Evolutionary conservation across 192 early-diverging fungal genomes (phyloP).

Genomic region (Entrophospora sp.): DNA sequence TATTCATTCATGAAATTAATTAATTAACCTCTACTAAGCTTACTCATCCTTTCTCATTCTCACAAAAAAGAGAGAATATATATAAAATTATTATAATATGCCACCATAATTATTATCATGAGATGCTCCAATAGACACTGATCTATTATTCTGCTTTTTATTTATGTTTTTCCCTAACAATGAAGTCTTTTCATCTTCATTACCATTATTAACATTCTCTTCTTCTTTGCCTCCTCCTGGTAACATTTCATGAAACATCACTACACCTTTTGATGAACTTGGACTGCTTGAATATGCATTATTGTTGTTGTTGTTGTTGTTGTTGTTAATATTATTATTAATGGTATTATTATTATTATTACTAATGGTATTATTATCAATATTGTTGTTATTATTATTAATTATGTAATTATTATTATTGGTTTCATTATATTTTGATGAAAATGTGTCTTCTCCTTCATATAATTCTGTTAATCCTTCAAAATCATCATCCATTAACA

Average conservation of each 20-base stretch:
- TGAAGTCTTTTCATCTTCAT: slow-evolving; percentile 7
- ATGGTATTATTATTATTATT: neutral
- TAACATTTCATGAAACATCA: neutral
- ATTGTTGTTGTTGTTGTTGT: too few relatives aligned
- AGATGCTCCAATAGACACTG: neutral
- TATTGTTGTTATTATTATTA: neutral
- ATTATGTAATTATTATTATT: neutral
- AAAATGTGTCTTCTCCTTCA: neutral
- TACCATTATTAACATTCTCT: neutral
- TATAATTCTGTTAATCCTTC: slow-evolving; percentile 12
- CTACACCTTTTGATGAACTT: neutral
- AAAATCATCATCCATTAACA: neutral
- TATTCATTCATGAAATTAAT: too few relatives aligned
- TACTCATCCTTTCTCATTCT: too few relatives aligned
- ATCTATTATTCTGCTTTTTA: neutral
- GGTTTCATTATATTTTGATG: neutral
- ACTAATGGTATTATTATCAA: neutral
- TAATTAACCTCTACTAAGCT: too few relatives aligned
- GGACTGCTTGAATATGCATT: too few relatives aligned
- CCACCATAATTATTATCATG: neutral
- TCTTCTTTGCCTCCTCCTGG: neutral
- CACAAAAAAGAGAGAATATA: too few relatives aligned
- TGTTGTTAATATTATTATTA: neutral
- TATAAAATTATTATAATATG: too few relatives aligned
- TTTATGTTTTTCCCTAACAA: neutral